Evolutionary conservation across 1,284 basidiomycete genomes (phyloP), one percentile per base, ranked within the genome.

Genomic region (Volvariella surrecta): DNA sequence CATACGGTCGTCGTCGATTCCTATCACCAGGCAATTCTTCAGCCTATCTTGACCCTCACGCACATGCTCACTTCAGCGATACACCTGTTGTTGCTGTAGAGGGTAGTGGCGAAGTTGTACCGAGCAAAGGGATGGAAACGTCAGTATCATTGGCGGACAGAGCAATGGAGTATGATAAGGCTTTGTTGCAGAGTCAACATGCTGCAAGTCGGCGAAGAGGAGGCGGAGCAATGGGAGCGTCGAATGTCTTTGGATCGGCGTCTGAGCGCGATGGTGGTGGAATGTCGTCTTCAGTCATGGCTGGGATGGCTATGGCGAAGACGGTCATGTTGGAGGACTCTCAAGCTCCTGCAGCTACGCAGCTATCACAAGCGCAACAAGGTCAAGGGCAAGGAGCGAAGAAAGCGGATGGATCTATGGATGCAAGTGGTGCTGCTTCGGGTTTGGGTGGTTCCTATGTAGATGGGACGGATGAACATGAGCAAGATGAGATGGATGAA

Each of bases 291-390:
- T 74, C 72, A 32, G 61, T 76, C 45, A 71, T 71, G 7, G 34
- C n/a, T 4, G 68, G 69, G 11, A 55, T 67, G 30, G 66, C 70
- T 22, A 74, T 75, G 61, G 83, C 80, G 21, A 74, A 76, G 56
- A 85, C 82, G 38, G 74, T 74, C 9, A 68, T 84, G 32, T 67
- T 86, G 28, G 83, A 82, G 9, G 83, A 86, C 54, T 86, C 83
- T 42, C 78, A 81, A 47, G 24, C 39, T 21, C 32, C 47, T 30
- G 34, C 45, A 10, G 37, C 37, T 34, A 32, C 39, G 32, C 24
- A 18, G 22, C 42, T 48, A 37, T 43, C 45, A 22, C 60, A 58
- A 34, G 61, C 67, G 37, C 73, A 74, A 45, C 74, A 53, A 13
- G 76, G 79, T 49, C 24, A 28, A 28, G 24, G 24, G 11, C 24